These are phyloP conservation scores for Flaveria linearis DNA, from an alignment of 129 eudicot species.

Conservation along the genomic window DNA sequence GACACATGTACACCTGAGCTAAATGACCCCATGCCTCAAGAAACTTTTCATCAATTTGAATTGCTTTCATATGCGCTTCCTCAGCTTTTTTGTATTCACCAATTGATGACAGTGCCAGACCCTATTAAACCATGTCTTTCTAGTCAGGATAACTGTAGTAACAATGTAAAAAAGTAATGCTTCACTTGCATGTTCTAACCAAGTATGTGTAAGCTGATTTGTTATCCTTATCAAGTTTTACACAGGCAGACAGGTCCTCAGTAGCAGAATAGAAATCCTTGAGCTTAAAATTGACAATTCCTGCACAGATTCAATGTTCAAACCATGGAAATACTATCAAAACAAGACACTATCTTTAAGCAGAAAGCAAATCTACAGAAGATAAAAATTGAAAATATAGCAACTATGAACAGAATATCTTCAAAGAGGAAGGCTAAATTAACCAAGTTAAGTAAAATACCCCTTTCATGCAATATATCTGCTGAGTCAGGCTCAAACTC, in stretches of 20 bases:
- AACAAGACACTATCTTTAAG: slow-evolving; percentile 14
- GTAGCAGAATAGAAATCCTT: slow-evolving; percentile 89
- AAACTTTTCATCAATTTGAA: slow-evolving; percentile 68
- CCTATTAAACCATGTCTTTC: slow-evolving; percentile 44
- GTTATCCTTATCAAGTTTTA: slow-evolving; percentile 74
- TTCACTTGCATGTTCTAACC: slow-evolving; percentile 53
- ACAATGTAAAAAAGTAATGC: slow-evolving; percentile 14
- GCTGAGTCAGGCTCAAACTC: slow-evolving; percentile 88
- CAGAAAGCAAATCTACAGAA: not conserved
- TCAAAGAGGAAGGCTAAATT: slow-evolving; percentile 14
- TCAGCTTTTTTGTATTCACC: slow-evolving; percentile 84
- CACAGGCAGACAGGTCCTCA: slow-evolving; percentile 85
- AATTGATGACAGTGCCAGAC: slow-evolving; percentile 78
- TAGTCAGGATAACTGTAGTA: slow-evolving; percentile 14
- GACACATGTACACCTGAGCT: slow-evolving; percentile 70
- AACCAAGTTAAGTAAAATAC: slow-evolving; percentile 37
- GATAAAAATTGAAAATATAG: not conserved
- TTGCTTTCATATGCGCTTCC: slow-evolving; percentile 85
- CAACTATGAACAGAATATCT: not conserved
- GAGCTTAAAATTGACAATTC: slow-evolving; percentile 89
- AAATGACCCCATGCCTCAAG: slow-evolving; percentile 93
- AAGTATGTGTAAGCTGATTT: slow-evolving; percentile 92
- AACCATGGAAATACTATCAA: not conserved
- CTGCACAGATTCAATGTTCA: slow-evolving; percentile 46
- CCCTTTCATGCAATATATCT: slow-evolving; percentile 97